Conservation (phyloP, 1,284 basidiomycete species). For the Ceratobasidium sp. region DNA sequence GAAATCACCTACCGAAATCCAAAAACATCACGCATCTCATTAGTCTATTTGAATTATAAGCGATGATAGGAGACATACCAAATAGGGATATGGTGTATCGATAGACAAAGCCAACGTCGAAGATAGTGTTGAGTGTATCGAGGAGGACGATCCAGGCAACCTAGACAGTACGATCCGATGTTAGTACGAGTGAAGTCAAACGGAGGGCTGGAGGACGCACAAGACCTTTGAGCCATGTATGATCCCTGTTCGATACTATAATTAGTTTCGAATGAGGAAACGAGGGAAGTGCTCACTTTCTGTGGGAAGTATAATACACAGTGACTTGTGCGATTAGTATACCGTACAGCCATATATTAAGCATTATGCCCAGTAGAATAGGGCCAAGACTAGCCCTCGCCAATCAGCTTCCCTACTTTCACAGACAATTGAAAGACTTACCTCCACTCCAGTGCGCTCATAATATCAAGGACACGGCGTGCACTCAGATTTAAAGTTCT, state of each 20-base stretch:
- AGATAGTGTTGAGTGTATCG: constrained; percentile 34
- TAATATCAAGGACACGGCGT: background rate
- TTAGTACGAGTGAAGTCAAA: background rate
- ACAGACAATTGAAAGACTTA: too few species aligned
- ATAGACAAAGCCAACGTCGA: constrained; percentile 31
- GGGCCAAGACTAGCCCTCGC: constrained; percentile 12
- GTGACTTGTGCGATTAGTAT: constrained; percentile 19
- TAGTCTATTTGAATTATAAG: background rate
- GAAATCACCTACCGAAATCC: constrained; percentile 18
- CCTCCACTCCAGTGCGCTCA: too few species aligned
- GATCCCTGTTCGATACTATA: background rate
- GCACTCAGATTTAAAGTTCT: too few species aligned
- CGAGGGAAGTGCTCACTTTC: constrained; percentile 2
- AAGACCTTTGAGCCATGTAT: constrained; percentile 16
- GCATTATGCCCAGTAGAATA: constrained; percentile 28
- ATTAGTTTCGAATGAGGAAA: background rate
- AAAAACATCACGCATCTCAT: too few species aligned
- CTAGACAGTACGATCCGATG: background rate
- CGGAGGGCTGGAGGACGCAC: background rate
- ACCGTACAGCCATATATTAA: constrained; percentile 32
- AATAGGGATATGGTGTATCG: constrained; percentile 35
- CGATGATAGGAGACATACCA: background rate
- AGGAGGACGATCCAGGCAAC: constrained; percentile 21
- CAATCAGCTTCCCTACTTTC: too few species aligned
- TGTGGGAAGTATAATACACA: constrained; percentile 5